phyloP scores from a whole-genome alignment of 805 yeast genomes.

The Candida germanica region DNA sequence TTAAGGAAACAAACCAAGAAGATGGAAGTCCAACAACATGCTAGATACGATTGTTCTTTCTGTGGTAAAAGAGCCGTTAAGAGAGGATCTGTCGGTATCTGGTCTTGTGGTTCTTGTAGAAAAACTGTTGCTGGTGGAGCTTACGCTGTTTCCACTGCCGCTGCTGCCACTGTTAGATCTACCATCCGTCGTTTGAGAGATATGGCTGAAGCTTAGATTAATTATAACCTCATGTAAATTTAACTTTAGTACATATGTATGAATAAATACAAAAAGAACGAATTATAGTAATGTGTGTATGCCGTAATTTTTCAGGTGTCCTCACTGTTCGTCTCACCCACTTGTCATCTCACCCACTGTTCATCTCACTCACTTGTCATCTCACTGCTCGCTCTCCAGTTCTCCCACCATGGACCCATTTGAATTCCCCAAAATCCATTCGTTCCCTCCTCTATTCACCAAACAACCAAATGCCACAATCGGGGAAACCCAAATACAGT shows the following conservation, averaged over 20 bases:
- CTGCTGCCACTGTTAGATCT: conserved; percentile 99
- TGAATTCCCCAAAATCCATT: conserved; percentile 41
- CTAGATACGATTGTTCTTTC: conserved; percentile 98
- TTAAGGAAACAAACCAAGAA: conserved; percentile 99
- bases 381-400: neutral
- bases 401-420: conserved; percentile 16
- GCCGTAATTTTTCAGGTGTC: neutral
- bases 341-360: no score
- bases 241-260: conserved; percentile 15
- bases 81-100: conserved; percentile 98
- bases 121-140: conserved; percentile 99
- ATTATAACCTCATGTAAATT: conserved; percentile 19
- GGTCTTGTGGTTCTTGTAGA: conserved; percentile 93
- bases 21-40: conserved; percentile 98
- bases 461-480: conserved; percentile 82
- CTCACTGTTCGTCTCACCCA: no score
- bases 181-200: conserved; percentile 99
- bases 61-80: conserved; percentile 98
- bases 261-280: neutral
- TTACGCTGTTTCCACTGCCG: conserved; percentile 98
- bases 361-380: no score
- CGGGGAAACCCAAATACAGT: conserved; percentile 69
- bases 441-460: conserved; percentile 90
- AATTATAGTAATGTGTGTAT: no score
- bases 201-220: conserved; percentile 92